These are phyloP conservation scores for Lepidopterella palustris DNA, from an alignment of 495 filamentous ascomycete species.

Conservation along the genomic window DNA sequence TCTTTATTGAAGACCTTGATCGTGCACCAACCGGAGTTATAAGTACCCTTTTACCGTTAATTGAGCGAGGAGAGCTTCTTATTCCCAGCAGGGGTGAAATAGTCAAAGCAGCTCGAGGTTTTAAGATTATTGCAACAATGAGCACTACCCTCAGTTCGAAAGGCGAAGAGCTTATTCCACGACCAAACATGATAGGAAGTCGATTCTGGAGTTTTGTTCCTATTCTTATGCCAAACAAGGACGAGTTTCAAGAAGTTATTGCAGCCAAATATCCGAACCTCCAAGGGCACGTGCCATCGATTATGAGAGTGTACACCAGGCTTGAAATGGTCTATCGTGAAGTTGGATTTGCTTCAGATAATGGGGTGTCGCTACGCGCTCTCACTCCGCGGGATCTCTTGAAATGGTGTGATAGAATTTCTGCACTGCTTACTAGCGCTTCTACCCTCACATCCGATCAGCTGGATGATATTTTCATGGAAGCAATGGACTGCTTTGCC, in stretches of 20 bases:
- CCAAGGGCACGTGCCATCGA: conserved; percentile 56
- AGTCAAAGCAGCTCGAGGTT: conserved; percentile 73
- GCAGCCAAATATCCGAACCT: conserved; percentile 61
- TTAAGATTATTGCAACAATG: conserved; percentile 85
- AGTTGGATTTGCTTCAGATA: conserved; percentile 48
- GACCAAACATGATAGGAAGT: conserved; percentile 61
- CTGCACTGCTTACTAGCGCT: conserved; percentile 49
- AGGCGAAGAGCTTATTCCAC: conserved; percentile 55
- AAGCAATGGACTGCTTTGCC: conserved; percentile 82
- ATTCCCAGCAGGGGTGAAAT: conserved; percentile 82
- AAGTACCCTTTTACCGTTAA: conserved; percentile 80
- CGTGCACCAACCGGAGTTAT: conserved; percentile 93
- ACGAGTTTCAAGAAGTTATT: conserved; percentile 71
- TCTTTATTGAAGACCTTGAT: conserved; percentile 93
- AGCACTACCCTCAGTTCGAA: conserved; percentile 65
- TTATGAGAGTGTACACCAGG: conserved; percentile 69
- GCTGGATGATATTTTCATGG: conserved; percentile 80
- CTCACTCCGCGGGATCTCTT: conserved; percentile 75
- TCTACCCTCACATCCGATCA: conserved; percentile 67
- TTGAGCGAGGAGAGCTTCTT: conserved; percentile 79
- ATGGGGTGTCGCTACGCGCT: conserved; percentile 44
- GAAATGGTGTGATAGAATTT: conserved; percentile 76
- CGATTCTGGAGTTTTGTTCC: conserved; percentile 74
- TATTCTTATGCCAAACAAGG: conserved; percentile 57
- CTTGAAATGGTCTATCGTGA: conserved; percentile 50